Conservation (phyloP, 1,284 basidiomycete genomes). For the Cystobasidiaceae sp. region DNA sequence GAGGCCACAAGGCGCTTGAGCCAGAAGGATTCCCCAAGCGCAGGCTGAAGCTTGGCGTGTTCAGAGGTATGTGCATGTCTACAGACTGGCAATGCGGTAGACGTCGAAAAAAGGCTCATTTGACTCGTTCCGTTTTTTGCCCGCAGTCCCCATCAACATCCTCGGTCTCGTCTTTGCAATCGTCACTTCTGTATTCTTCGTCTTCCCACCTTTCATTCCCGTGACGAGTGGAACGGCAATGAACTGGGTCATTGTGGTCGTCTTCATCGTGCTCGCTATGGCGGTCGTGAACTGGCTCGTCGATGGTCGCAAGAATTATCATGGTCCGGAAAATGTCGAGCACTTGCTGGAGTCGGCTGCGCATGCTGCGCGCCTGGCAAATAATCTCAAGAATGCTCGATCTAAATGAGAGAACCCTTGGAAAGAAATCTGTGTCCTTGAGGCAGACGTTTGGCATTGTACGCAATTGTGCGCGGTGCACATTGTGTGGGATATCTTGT, state of each 20-base stretch:
- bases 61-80: background rate
- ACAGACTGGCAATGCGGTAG: background rate
- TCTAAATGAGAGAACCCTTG: too few relatives aligned
- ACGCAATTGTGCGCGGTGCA: too few relatives aligned
- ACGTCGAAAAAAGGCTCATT: conserved; percentile 19
- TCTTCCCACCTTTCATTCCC: conserved; percentile 49
- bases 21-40: conserved; percentile 41
- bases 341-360: conserved; percentile 46
- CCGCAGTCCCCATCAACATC: conserved; percentile 46
- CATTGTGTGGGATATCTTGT: too few relatives aligned
- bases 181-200: conserved; percentile 52
- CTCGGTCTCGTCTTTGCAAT: conserved; percentile 48
- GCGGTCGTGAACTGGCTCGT: conserved; percentile 45
- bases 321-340: conserved; percentile 49
- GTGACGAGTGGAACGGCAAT: background rate
- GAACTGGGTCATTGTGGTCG: conserved; percentile 34
- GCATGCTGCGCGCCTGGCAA: background rate
- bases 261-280: conserved; percentile 40
- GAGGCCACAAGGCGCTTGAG: conserved; percentile 47
- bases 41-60: conserved; percentile 43
- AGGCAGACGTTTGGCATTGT: too few relatives aligned
- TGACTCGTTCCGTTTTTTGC: conserved; percentile 40
- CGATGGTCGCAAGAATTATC: conserved; percentile 46
- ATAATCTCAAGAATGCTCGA: background rate
- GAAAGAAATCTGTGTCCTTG: too few relatives aligned